phyloP scores from a whole-genome alignment of 208 protist genomes.

The Naegleria fowleri region DNA sequence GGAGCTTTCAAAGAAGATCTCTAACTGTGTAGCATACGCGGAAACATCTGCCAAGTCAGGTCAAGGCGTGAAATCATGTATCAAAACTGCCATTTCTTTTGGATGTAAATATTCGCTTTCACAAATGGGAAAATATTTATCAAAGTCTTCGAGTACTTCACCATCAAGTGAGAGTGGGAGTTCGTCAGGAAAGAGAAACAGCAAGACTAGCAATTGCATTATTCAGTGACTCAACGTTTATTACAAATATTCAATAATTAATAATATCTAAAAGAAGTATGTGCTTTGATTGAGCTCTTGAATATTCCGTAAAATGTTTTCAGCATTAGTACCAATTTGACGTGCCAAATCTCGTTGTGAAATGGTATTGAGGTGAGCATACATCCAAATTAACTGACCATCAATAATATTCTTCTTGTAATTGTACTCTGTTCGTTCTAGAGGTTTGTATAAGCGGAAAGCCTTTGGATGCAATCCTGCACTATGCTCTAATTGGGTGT shows the following conservation, averaged over 20 bases:
- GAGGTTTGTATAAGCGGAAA: constrained; percentile 3
- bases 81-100: background rate
- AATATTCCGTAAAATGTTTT: background rate
- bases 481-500: constrained; percentile 19
- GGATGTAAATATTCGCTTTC: background rate
- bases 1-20: background rate
- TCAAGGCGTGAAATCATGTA: background rate
- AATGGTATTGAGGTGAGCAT: background rate
- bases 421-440: background rate
- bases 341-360: background rate
- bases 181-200: background rate
- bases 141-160: background rate
- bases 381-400: background rate
- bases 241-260: too few relatives aligned
- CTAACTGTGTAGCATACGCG: background rate
- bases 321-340: background rate
- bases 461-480: constrained; percentile 25
- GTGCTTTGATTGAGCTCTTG: constrained; percentile 2
- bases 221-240: background rate
- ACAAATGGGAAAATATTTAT: background rate
- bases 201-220: background rate
- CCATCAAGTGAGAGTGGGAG: background rate
- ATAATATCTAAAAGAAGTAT: background rate
- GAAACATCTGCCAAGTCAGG: constrained; percentile 2
- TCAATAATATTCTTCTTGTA: constrained; percentile 25